Evolutionary conservation across 2,329 filamentous ascomycete species (phyloP).

Genomic region (Neonectria punicea): DNA sequence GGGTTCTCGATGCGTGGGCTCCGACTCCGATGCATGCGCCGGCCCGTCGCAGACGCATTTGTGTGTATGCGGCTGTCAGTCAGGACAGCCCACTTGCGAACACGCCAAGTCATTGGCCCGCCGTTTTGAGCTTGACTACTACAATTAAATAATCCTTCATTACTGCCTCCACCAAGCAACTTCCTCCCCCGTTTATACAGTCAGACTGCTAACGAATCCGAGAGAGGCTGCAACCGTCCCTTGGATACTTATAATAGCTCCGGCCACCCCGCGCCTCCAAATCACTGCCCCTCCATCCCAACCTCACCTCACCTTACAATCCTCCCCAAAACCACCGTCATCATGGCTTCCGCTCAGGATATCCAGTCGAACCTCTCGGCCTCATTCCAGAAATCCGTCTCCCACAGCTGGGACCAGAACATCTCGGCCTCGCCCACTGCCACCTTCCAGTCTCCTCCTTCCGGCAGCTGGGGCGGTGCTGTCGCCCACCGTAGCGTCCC

Average conservation of each 20-base stretch:
- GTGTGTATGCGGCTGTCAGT: slow-evolving; percentile 8
- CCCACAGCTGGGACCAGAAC: slow-evolving; percentile 67
- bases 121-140: neutral
- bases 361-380: slow-evolving; percentile 55
- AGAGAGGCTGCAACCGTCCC: slow-evolving; percentile 14
- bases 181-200: neutral
- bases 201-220: neutral
- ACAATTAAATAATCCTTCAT: neutral
- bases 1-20: slow-evolving; percentile 28
- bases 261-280: slow-evolving; percentile 2
- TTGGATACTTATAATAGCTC: slow-evolving; percentile 17
- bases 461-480: slow-evolving; percentile 68
- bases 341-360: slow-evolving; percentile 58
- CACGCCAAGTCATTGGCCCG: slow-evolving; percentile 21
- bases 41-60: slow-evolving; percentile 35
- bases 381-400: slow-evolving; percentile 53
- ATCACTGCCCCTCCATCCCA: slow-evolving; percentile 10
- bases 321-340: slow-evolving; percentile 41
- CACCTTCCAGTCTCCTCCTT: slow-evolving; percentile 77
- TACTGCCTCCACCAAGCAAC: neutral
- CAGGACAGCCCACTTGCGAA: slow-evolving; percentile 14
- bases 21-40: slow-evolving; percentile 36
- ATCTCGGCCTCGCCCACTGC: slow-evolving; percentile 80
- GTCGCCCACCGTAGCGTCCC: slow-evolving; percentile 51
- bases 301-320: slow-evolving; percentile 18